These are phyloP conservation scores for Mrakia blollopis DNA, from an alignment of 768 basidiomycete species.

Conservation along the genomic window DNA sequence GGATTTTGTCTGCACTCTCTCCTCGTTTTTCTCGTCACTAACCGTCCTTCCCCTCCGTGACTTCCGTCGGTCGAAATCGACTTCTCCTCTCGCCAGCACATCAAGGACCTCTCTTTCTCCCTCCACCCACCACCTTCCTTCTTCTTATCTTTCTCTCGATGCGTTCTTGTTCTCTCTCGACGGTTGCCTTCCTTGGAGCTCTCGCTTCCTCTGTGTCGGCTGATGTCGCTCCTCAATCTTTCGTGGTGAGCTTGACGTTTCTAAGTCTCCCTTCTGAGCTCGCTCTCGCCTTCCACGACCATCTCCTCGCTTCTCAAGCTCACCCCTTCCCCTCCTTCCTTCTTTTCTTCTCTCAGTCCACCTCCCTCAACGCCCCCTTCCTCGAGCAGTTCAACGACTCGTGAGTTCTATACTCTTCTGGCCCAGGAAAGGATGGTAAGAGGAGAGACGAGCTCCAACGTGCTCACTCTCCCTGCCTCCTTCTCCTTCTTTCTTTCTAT, in stretches of 20 bases:
- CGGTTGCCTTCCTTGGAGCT: constrained; percentile 17
- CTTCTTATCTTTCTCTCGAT: not conserved
- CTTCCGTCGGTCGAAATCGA: not conserved
- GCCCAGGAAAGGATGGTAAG: too few species aligned
- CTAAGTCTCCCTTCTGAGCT: not conserved
- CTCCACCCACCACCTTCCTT: constrained; percentile 7
- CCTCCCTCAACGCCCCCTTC: constrained; percentile 70
- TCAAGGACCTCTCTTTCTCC: not conserved
- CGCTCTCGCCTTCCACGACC: not conserved
- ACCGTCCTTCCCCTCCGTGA: not conserved
- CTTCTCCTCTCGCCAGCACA: not conserved
- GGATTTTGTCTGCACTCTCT: too few species aligned
- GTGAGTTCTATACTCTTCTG: not conserved
- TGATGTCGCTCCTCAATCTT: not conserved
- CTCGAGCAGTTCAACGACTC: constrained; percentile 89
- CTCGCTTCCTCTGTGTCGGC: not conserved
- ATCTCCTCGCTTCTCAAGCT: constrained; percentile 12
- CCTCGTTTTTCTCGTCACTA: too few species aligned
- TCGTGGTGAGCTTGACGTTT: not conserved
- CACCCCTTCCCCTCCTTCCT: not conserved
- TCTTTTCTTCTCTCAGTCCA: not conserved
- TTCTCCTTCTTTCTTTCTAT: not conserved
- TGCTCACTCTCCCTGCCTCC: not conserved
- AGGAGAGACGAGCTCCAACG: not conserved
- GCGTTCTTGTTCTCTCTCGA: constrained; percentile 9